Percentiles rank a stretch among this genome's conserved stretches.
Conservation (phyloP, 2,329 filamentous ascomycete genomes). For the Hawksworthiomyces lignivorus region DNA sequence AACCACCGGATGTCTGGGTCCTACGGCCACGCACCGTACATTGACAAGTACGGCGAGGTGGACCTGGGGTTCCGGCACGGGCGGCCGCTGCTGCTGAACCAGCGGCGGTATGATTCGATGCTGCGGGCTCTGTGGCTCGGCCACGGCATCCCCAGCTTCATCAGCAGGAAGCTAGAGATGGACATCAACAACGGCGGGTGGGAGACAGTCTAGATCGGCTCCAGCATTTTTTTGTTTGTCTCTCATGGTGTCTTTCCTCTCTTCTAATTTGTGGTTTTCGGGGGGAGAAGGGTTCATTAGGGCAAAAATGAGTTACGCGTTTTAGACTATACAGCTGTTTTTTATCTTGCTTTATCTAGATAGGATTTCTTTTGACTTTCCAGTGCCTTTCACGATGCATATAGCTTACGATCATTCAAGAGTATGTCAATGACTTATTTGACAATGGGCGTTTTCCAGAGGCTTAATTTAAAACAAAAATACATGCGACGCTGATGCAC, state of each 20-base stretch:
- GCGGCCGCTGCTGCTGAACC: slow-evolving; percentile 85
- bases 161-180: slow-evolving; percentile 82
- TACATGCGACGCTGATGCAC: no score
- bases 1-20: slow-evolving; percentile 75
- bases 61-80: slow-evolving; percentile 84
- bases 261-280: neutral
- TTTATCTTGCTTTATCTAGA: no score
- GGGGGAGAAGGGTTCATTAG: no score
- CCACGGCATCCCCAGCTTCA: slow-evolving; percentile 80
- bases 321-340: neutral
- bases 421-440: no score
- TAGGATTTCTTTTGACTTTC: no score
- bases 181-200: slow-evolving; percentile 97
- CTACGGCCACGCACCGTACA: slow-evolving; percentile 82
- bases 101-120: slow-evolving; percentile 86
- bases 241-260: neutral
- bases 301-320: no score
- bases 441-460: no score
- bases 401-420: no score
- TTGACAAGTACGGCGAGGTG: slow-evolving; percentile 92
- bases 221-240: neutral
- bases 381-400: no score
- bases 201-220: no score
- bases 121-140: slow-evolving; percentile 79
- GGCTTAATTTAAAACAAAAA: no score